A percentile compares a stretch with the other conserved stretches of the same genome.
Conservation (phyloP, 306 rosid species). For the Rubus parviflorus region DNA sequence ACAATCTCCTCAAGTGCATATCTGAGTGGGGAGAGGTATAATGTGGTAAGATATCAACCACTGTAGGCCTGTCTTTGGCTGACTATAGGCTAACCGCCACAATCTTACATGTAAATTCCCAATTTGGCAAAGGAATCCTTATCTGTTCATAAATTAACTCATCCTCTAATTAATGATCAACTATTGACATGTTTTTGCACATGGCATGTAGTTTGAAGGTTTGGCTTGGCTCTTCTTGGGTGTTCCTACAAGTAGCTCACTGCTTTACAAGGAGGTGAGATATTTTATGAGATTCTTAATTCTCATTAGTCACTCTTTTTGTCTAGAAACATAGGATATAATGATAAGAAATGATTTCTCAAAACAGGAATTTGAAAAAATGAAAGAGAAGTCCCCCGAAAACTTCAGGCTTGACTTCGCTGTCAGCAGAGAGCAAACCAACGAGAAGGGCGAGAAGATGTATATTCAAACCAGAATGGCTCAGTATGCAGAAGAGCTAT, state of each 20-base stretch:
- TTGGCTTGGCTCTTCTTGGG: slow-evolving; percentile 99
- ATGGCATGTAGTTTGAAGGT: slow-evolving; percentile 71
- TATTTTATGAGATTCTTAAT: neutral
- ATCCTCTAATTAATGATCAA: slow-evolving; percentile 17
- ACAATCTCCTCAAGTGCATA: neutral
- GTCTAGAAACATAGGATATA: neutral
- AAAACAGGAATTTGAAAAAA: slow-evolving; percentile 80
- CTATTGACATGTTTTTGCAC: slow-evolving; percentile 8
- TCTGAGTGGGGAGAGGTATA: neutral
- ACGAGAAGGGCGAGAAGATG: slow-evolving; percentile 96
- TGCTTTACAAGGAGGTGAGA: slow-evolving; percentile 95
- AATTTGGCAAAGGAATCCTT: neutral
- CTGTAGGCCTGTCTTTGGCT: neutral
- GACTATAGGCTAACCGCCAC: neutral
- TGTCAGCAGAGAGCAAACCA: slow-evolving; percentile 92
- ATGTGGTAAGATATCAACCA: neutral
- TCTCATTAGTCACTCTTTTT: neutral
- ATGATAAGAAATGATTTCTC: neutral
- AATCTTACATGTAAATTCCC: neutral
- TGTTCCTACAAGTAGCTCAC: slow-evolving; percentile 93
- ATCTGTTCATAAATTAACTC: neutral
- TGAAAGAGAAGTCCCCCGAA: slow-evolving; percentile 76
- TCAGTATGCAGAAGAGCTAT: slow-evolving; percentile 86
- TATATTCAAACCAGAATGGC: slow-evolving; percentile 99
- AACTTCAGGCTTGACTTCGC: slow-evolving; percentile 90